Evolutionary conservation across 192 early-diverging fungal genomes (phyloP), one percentile per base, ranked within the genome.

Genomic region (Rhizophagus clarus): DNA sequence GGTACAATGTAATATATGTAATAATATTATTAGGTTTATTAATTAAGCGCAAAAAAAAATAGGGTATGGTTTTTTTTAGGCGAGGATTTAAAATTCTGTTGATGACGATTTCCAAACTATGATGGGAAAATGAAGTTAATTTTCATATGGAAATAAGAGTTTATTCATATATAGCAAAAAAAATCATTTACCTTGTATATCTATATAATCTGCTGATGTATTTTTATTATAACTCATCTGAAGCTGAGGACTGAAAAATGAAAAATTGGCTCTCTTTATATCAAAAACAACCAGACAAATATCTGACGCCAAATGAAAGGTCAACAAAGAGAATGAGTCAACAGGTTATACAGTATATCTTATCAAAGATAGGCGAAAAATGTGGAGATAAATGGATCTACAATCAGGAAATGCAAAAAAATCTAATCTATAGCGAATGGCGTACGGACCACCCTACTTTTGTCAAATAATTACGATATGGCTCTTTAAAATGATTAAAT

Each of bases 51-150:
- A 40, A 40, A 40, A 40, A 40, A 9, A 37, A 37, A 6, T 0
- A 37, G 6, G 0, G 37, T 40, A 40, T 40, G 8, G 37, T 0
- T 7, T 40, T 37, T n/a, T 40, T 40, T 40, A 40, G 37, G 37
- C 37, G 37, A 40, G 37, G 37, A 7, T 40, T 70, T 37, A 37
- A 32, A 70, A 32, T 70, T 24, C 40, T n/a, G 56, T 22, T 7
- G 56, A 34, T 34, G 51, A 37, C 9, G 73, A 61, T 31, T 75
- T 75, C 73, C 73, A 75, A 37, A 75, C 73, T 75, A 40, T 70
- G 32, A 11, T 37, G 11, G 31, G 51, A 45, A 51, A 26, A 34
- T 42, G 31, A 49, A n/a, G 34, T 40, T 51, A 31, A 28, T 56
- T 56, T 15, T 1, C 14, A 5, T 5, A 17, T 22, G 15, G 17